Conservation (phyloP, 495 filamentous ascomycete genomes). For the Cercophora scortea region DNA sequence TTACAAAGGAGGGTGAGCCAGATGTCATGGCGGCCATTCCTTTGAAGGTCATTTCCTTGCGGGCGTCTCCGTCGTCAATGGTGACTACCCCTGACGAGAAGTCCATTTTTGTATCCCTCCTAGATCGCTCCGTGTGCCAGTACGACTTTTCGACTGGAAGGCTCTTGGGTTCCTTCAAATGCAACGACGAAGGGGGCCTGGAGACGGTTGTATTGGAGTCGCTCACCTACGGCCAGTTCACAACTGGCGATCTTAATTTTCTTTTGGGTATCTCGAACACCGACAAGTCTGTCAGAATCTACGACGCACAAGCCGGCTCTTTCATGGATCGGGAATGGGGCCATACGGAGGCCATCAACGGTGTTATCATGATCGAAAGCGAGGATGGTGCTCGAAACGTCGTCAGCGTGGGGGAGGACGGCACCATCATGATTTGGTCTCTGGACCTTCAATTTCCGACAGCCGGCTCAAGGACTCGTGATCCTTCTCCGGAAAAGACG, state of each 20-base stretch:
- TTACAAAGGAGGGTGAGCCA: constrained; percentile 59
- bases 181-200: constrained; percentile 63
- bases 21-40: constrained; percentile 70
- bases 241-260: constrained; percentile 35
- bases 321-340: constrained; percentile 87
- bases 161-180: constrained; percentile 65
- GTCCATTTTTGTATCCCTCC: constrained; percentile 63
- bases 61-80: constrained; percentile 83
- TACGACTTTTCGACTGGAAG: constrained; percentile 70
- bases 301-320: constrained; percentile 65
- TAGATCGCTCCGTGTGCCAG: constrained; percentile 71
- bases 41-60: constrained; percentile 66
- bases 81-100: constrained; percentile 53
- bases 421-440: constrained; percentile 80
- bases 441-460: constrained; percentile 39
- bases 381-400: constrained; percentile 45
- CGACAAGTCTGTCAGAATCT: constrained; percentile 89
- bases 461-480: constrained; percentile 25
- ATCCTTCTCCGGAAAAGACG: constrained; percentile 46
- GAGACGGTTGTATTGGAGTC: constrained; percentile 80
- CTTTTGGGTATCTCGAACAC: constrained; percentile 81
- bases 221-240: constrained; percentile 50
- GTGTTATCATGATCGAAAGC: constrained; percentile 62
- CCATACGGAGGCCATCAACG: constrained; percentile 86
- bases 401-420: constrained; percentile 73